Base-by-base conservation (phyloP, 2,329 filamentous ascomycete genomes). In the Sordariomycetes sp. region DNA sequence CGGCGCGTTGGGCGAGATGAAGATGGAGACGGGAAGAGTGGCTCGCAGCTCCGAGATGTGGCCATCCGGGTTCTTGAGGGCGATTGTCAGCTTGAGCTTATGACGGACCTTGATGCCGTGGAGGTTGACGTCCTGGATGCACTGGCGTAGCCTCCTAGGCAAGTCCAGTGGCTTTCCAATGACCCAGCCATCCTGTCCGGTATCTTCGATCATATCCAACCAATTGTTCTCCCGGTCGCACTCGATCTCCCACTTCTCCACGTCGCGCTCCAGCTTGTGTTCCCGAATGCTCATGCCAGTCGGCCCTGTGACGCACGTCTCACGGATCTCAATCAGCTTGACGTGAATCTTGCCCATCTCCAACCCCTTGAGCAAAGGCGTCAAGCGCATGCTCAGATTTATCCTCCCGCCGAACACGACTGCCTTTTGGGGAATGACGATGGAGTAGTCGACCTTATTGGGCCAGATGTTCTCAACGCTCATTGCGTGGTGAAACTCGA, bases 381-480 rank as follows among this genome's bases (percentile, higher is more conserved):
- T 85, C 42, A 96, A 79, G 42, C 84, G 78, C 63, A 95, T 90
- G 46, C 94, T 80, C 39, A 94, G 71, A 2, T 79, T 77, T 32
- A 96, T 79, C 16, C 72, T 72, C n/a, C 86, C 93, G 32, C 92
- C 92, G 48, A 95, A 94, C 14, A 94, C 83, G 35, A 94, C 82
- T 3, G 92, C 92, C 63, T 95, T 95, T 50, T 86, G 88, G 1
- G 92, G 90, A 9, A 94, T 85, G 38, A 86, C 78, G 42, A 98
- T 87, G 20, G 86, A 90, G 62, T 98, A 98, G 55, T 94, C 86
- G 47, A 96, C 75, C 66, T 98, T 98, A 64, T 94, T 92, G 6
- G 87, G 84, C 92, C 92, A 98, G 42, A 94, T 83, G 51, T 95
- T 95, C 58, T 95, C 88, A 43, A 96, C 88, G 42, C 85, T 86